Percentiles rank a stretch among this genome's conserved stretches.
Evolutionary conservation across 257 asterid species (phyloP).

Genomic region (Mitragyna speciosa): DNA sequence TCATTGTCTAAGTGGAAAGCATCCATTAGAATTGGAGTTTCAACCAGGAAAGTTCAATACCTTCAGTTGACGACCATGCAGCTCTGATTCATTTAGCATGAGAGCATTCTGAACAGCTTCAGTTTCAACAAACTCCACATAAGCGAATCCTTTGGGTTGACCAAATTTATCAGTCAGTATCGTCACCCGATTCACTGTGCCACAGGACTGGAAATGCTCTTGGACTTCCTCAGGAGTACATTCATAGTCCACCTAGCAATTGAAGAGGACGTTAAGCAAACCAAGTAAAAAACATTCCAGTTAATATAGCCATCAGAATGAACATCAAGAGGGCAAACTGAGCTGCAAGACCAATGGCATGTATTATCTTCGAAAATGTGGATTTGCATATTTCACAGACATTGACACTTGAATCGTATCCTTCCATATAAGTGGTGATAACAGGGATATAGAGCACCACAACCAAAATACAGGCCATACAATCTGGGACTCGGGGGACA

Average conservation of each 20-base stretch:
- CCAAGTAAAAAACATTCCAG: not conserved
- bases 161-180: slow-evolving; percentile 50
- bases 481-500: not conserved
- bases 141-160: slow-evolving; percentile 55
- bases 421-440: not conserved
- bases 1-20: not conserved
- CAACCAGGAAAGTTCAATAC: slow-evolving; percentile 27
- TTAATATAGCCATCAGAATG: slow-evolving; percentile 1
- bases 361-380: not conserved
- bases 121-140: slow-evolving; percentile 48
- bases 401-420: not conserved
- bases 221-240: slow-evolving; percentile 61
- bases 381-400: not conserved
- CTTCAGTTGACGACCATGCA: slow-evolving; percentile 58
- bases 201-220: slow-evolving; percentile 53
- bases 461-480: not conserved
- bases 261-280: slow-evolving; percentile 15
- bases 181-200: slow-evolving; percentile 54
- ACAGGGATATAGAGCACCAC: not conserved
- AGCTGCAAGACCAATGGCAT: not conserved
- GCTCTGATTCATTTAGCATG: slow-evolving; percentile 39
- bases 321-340: not conserved
- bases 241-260: slow-evolving; percentile 47
- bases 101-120: slow-evolving; percentile 54
- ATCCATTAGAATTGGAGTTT: not conserved